Evolutionary conservation across 2,329 filamentous ascomycete genomes (phyloP).

Genomic region (Amauroascus verrucosus): DNA sequence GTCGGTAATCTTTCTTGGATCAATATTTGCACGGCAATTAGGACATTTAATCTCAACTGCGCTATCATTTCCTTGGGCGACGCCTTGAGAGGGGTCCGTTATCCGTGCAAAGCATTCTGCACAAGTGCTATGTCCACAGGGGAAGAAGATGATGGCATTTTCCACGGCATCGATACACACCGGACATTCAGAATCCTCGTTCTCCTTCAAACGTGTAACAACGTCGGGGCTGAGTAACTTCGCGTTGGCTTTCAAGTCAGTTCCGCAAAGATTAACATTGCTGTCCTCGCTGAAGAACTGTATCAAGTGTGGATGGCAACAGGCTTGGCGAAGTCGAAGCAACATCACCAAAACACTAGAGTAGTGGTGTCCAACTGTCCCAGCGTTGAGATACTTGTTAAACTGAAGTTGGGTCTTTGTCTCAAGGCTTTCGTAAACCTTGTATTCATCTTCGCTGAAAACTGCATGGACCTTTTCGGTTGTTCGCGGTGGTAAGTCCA

Average conservation of each 20-base stretch:
- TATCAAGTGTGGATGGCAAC: constrained; percentile 65
- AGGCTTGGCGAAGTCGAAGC: constrained; percentile 68
- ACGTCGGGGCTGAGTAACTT: constrained; percentile 50
- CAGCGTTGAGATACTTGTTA: constrained; percentile 63
- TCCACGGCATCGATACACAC: constrained; percentile 68
- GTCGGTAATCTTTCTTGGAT: constrained; percentile 61
- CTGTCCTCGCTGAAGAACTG: constrained; percentile 35
- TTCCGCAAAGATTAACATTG: constrained; percentile 39
- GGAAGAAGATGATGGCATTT: constrained; percentile 68
- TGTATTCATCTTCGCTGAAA: constrained; percentile 56
- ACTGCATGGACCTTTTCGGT: constrained; percentile 52
- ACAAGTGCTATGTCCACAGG: constrained; percentile 75
- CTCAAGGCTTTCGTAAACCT: constrained; percentile 58
- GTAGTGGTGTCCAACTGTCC: constrained; percentile 62
- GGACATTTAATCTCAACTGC: constrained; percentile 54
- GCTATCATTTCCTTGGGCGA: constrained; percentile 52
- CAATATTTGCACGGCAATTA: constrained; percentile 58
- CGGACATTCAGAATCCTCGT: constrained; percentile 63
- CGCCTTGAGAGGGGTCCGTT: constrained; percentile 48
- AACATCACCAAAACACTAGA: constrained; percentile 70
- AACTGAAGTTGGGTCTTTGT: constrained; percentile 57
- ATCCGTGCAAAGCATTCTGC: constrained; percentile 64
- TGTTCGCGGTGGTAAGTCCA: constrained; percentile 56
- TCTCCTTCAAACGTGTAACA: constrained; percentile 53
- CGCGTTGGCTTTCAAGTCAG: constrained; percentile 54